Conservation (phyloP, 1,139 yeast genomes). For the Yamadazyma songkhlaensis region DNA sequence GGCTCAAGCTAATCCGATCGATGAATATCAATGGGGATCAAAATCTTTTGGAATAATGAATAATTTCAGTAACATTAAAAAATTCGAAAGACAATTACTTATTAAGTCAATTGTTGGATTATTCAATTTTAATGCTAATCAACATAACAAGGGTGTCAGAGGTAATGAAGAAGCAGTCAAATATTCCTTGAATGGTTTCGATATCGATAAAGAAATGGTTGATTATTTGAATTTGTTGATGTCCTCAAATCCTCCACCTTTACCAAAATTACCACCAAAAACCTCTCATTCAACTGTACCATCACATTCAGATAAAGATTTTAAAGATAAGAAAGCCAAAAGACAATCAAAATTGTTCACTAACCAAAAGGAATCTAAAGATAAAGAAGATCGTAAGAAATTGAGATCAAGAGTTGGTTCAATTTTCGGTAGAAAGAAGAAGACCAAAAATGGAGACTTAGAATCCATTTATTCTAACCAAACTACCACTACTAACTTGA, state of each 20-base stretch:
- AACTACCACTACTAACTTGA: constrained; percentile 17
- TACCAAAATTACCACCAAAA: neutral
- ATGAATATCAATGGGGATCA: constrained; percentile 62
- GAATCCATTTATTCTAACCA: constrained; percentile 27
- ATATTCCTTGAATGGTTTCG: constrained; percentile 50
- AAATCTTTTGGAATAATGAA: constrained; percentile 79
- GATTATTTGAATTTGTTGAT: constrained; percentile 36
- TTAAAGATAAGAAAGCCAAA: constrained; percentile 6
- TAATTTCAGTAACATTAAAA: constrained; percentile 73
- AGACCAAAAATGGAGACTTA: constrained; percentile 33
- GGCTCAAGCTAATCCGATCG: constrained; percentile 22
- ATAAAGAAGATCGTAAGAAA: constrained; percentile 26
- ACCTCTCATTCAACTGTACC: neutral
- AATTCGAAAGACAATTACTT: constrained; percentile 59
- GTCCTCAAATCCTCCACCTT: constrained; percentile 17
- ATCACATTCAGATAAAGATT: no score
- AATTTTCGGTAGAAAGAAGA: constrained; percentile 67
- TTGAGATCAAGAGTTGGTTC: constrained; percentile 83
- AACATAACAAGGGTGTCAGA: constrained; percentile 41
- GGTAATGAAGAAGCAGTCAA: constrained; percentile 67
- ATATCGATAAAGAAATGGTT: constrained; percentile 39
- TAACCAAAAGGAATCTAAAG: neutral
- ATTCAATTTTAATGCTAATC: constrained; percentile 60
- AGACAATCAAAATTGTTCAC: constrained; percentile 13
- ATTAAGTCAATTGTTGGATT: constrained; percentile 68